Base-by-base conservation (phyloP, 805 yeast species). In the Suhomyces tanzawaensis region DNA sequence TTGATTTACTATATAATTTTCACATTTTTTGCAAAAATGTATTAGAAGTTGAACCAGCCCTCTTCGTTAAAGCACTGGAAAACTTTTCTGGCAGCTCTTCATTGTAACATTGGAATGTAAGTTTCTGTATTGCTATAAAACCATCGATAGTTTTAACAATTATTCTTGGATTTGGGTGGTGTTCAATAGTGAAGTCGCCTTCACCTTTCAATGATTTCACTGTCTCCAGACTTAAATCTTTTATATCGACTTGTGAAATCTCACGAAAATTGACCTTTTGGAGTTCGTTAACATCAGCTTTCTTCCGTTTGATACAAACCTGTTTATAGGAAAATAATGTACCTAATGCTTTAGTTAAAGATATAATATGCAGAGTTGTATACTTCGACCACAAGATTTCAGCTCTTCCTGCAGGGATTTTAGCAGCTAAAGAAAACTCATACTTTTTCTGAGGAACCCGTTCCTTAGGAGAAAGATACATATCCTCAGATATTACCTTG, bases 101-200 rank as follows among this genome's bases (percentile, higher is more conserved):
- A 7, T 60, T 60, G 43, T 68, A 75, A 15, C 78, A 80, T 55
- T 83, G 86, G 33, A 81, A 66, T 42, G 77, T 81, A 7, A 82
- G 39, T 3, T 34, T 38, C 0, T 52, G 53, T 0, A 64, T 66
- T 0, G 57, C 30, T 1, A 84, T 43, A 11, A 37, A 48, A 0
- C 79, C 78, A 43, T 72, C 76, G 0, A 24, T 5, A 1, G 85
- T 72, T 35, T 66, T 69, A 0, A 79, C 58, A 0, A 66, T 21
- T 0, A 81, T 27, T 1, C 40, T 41, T 7, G 53, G 47, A 6
- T 42, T 46, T 12, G 41, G 42, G 8, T 25, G n/a, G n/a, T n/a
- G n/a, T n/a, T n/a, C n/a, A n/a, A n/a, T n/a, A n/a, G n/a, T 17
- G 14, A 21, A 37, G 31, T 32, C 31, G 32, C 4, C 40, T 36